Evolutionary conservation across 78 protist species (phyloP).

Genomic region (Diacronema lutheri): DNA sequence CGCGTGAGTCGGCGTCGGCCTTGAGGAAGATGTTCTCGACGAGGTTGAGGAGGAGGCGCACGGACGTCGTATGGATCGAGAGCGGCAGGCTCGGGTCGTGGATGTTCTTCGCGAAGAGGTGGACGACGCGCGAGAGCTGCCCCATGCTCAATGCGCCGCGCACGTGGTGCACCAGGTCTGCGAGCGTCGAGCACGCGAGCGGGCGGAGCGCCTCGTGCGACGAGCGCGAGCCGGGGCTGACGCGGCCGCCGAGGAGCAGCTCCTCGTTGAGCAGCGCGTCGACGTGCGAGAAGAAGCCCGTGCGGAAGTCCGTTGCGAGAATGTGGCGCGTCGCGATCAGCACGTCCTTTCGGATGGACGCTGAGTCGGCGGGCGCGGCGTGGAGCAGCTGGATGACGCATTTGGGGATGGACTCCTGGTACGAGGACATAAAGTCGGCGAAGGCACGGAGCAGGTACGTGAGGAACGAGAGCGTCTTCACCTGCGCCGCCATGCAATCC

Average conservation of each 20-base stretch:
- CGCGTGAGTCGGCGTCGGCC: constrained; percentile 36
- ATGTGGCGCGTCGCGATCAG: constrained; percentile 82
- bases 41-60: constrained; percentile 77
- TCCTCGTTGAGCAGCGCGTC: constrained; percentile 69
- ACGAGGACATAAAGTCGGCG: constrained; percentile 45
- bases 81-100: constrained; percentile 80
- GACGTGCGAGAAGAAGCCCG: constrained; percentile 63
- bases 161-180: constrained; percentile 86
- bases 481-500: constrained; percentile 83
- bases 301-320: constrained; percentile 78
- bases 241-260: constrained; percentile 57
- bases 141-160: constrained; percentile 42
- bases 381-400: constrained; percentile 70
- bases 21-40: constrained; percentile 72
- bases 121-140: constrained; percentile 66
- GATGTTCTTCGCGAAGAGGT: constrained; percentile 71
- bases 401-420: constrained; percentile 63
- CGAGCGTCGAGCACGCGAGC: constrained; percentile 82
- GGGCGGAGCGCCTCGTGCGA: constrained; percentile 57
- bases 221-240: not conserved
- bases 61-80: constrained; percentile 76
- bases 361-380: constrained; percentile 73
- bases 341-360: constrained; percentile 75
- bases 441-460: constrained; percentile 75
- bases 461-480: constrained; percentile 81